A percentile compares a stretch with the other conserved stretches of the same genome.
Conservation (phyloP, 495 filamentous ascomycete genomes). For the Neurospora cerealis region DNA sequence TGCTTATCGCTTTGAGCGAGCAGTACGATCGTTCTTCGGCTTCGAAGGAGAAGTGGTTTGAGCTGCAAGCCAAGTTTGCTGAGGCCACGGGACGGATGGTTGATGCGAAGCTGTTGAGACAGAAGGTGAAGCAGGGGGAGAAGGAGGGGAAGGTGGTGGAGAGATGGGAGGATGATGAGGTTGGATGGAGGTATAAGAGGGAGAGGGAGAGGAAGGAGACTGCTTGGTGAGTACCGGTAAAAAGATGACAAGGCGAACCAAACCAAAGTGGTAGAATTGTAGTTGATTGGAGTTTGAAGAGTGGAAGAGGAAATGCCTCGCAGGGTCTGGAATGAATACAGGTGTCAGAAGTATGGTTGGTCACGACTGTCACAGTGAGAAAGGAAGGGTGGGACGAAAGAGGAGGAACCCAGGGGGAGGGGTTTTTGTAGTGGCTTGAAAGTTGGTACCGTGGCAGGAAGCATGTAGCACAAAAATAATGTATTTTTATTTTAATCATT, state of each 20-base stretch:
- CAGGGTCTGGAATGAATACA: no score
- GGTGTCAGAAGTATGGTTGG: no score
- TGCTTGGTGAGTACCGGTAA: not conserved
- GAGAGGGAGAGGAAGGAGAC: not conserved
- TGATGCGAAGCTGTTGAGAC: not conserved
- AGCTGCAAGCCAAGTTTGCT: not conserved
- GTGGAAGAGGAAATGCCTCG: no score
- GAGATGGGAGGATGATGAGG: not conserved
- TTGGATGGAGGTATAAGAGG: not conserved
- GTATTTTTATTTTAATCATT: no score
- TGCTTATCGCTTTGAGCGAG: not conserved
- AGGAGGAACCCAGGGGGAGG: no score
- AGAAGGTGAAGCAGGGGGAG: not conserved
- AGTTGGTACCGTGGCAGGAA: no score
- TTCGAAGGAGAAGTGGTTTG: not conserved
- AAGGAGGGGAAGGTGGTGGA: not conserved
- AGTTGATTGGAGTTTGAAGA: no score
- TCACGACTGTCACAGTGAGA: no score
- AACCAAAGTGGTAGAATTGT: no score
- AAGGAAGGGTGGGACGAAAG: not conserved
- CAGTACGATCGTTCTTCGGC: not conserved
- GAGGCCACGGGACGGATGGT: not conserved
- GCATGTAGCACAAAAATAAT: no score
- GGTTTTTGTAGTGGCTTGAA: no score
- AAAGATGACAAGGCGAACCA: no score